Conservation (phyloP, 257 asterid genomes). For the Solanum ahanhuiri region DNA sequence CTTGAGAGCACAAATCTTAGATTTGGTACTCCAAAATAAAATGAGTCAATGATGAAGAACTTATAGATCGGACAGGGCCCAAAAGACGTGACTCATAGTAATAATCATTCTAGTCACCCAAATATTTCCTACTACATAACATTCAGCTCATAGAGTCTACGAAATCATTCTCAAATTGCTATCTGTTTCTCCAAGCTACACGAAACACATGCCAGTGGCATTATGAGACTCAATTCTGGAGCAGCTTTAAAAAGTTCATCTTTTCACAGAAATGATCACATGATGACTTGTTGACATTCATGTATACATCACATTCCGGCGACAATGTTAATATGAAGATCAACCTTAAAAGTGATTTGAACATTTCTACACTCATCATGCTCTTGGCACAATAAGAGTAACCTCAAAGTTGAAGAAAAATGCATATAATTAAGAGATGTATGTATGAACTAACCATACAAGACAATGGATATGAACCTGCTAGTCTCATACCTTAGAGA, state of each 20-base stretch:
- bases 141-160: neutral
- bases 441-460: neutral
- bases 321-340: neutral
- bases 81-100: neutral
- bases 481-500: conserved; percentile 39
- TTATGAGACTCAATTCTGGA: neutral
- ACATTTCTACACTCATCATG: neutral
- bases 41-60: neutral
- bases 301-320: neutral
- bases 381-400: neutral
- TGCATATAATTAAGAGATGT: neutral
- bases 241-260: neutral
- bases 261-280: neutral
- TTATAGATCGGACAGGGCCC: neutral
- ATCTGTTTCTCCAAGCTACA: neutral
- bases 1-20: neutral
- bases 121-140: neutral
- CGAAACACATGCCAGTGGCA: neutral
- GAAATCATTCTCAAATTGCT: neutral
- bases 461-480: neutral
- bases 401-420: neutral
- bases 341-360: neutral
- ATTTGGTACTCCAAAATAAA: neutral
- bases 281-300: neutral
- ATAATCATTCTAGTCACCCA: neutral